Evolutionary conservation across 1,139 yeast genomes (phyloP).

Genomic region (Geotrichum restrictum): DNA sequence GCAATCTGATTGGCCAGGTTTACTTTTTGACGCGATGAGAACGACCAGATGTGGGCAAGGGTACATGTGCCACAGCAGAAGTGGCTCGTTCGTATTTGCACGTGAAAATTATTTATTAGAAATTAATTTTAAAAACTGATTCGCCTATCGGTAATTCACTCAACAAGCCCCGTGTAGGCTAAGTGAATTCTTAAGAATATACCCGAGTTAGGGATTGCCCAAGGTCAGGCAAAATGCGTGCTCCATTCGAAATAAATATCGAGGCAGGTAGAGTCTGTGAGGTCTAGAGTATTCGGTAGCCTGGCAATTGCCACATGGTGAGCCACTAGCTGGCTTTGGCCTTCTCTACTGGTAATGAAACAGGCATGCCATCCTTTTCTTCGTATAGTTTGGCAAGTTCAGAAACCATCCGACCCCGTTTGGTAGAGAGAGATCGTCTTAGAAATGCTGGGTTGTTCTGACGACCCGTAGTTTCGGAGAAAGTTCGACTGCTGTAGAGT

Average conservation of each 20-base stretch:
- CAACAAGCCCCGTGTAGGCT: too few relatives aligned
- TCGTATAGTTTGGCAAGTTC: slow-evolving; percentile 37
- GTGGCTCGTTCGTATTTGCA: slow-evolving; percentile 1
- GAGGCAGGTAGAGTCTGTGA: too few relatives aligned
- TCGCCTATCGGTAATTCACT: too few relatives aligned
- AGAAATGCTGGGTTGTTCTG: background rate
- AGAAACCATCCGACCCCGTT: slow-evolving; percentile 35
- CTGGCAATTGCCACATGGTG: too few relatives aligned
- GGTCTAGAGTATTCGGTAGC: too few relatives aligned
- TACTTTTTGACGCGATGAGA: background rate
- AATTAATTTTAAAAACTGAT: too few relatives aligned
- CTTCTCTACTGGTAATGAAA: too few relatives aligned
- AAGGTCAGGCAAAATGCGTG: too few relatives aligned
- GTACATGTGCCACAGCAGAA: background rate
- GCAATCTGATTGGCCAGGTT: background rate
- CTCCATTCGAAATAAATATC: too few relatives aligned
- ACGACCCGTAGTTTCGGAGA: background rate
- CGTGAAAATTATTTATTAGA: background rate
- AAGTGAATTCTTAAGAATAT: too few relatives aligned
- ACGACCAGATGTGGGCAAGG: slow-evolving; percentile 1
- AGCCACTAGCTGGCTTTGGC: too few relatives aligned
- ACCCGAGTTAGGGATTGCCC: too few relatives aligned
- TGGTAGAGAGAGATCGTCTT: slow-evolving; percentile 24
- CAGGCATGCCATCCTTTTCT: background rate
- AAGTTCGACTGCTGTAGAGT: slow-evolving; percentile 12